phyloP scores from a whole-genome alignment of 1,284 basidiomycete species.

The Ceratobasidium sp. region DNA sequence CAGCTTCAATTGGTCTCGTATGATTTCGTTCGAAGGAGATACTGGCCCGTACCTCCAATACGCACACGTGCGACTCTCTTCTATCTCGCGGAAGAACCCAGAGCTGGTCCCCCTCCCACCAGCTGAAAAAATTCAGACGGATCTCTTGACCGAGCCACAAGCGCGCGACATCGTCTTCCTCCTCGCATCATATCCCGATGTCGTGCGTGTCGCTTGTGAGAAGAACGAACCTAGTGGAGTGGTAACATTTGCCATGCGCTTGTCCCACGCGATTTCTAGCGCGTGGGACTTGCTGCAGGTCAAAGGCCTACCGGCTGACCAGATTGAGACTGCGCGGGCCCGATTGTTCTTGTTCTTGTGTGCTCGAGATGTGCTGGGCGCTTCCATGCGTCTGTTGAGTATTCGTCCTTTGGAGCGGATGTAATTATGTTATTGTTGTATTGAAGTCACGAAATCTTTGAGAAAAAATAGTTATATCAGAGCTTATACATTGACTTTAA shows the following conservation, averaged over 20 bases:
- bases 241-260: conserved; percentile 79
- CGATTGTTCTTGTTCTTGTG: conserved; percentile 90
- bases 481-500: conserved; percentile 15
- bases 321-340: conserved; percentile 83
- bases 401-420: conserved; percentile 92
- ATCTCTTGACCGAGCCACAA: conserved; percentile 69
- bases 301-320: conserved; percentile 73
- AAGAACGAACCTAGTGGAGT: conserved; percentile 92
- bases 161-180: conserved; percentile 90
- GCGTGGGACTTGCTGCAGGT: conserved; percentile 92
- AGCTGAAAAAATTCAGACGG: conserved; percentile 72
- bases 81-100: conserved; percentile 93
- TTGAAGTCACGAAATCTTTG: conserved; percentile 1
- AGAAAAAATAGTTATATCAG: conserved; percentile 12
- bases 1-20: conserved; percentile 93
- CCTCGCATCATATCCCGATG: conserved; percentile 90
- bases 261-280: conserved; percentile 83
- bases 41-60: conserved; percentile 97
- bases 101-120: conserved; percentile 82
- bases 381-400: conserved; percentile 88
- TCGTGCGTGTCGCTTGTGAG: conserved; percentile 85
- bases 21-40: conserved; percentile 97
- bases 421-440: conserved; percentile 59
- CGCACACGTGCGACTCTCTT: conserved; percentile 93
- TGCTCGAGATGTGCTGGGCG: conserved; percentile 87